Evolutionary conservation across 2,329 filamentous ascomycete species (phyloP).

Genomic region (Penicillium sp.): DNA sequence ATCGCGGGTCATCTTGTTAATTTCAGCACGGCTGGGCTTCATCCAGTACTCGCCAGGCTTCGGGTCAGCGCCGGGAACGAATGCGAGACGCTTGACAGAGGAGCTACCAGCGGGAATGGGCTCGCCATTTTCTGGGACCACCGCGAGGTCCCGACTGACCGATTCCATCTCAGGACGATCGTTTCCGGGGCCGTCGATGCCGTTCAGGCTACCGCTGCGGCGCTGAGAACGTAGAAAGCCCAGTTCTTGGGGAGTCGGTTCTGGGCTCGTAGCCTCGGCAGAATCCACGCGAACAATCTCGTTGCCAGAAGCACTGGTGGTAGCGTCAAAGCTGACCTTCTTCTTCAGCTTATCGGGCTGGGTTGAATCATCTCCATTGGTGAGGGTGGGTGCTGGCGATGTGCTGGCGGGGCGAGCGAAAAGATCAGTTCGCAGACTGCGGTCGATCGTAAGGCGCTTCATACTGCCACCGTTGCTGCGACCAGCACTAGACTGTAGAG

Average conservation of each 20-base stretch:
- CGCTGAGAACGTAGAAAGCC: slow-evolving; percentile 63
- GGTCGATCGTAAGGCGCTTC: slow-evolving; percentile 92
- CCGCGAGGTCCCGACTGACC: slow-evolving; percentile 72
- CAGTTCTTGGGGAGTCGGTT: slow-evolving; percentile 62
- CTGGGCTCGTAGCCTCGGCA: slow-evolving; percentile 46
- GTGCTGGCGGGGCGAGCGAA: slow-evolving; percentile 52
- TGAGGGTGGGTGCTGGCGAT: slow-evolving; percentile 33
- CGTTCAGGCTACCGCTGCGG: slow-evolving; percentile 52
- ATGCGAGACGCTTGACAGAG: slow-evolving; percentile 32
- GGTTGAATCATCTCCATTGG: slow-evolving; percentile 47
- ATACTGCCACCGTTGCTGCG: slow-evolving; percentile 72
- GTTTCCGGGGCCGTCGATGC: slow-evolving; percentile 33
- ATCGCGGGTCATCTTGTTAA: slow-evolving; percentile 77
- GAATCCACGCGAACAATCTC: slow-evolving; percentile 58
- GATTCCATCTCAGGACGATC: slow-evolving; percentile 69
- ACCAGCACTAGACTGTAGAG: slow-evolving; percentile 72
- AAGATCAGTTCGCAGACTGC: slow-evolving; percentile 72
- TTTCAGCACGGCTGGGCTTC: slow-evolving; percentile 72
- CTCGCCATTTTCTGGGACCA: slow-evolving; percentile 68
- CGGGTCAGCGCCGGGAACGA: slow-evolving; percentile 48
- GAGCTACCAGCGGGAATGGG: slow-evolving; percentile 43
- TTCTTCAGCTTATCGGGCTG: slow-evolving; percentile 61
- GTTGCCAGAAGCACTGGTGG: slow-evolving; percentile 50
- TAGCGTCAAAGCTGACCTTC: slow-evolving; percentile 88
- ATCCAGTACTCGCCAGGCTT: slow-evolving; percentile 85